A percentile compares a stretch with the other conserved stretches of the same genome.
These are phyloP conservation scores for Beauveria pseudobassiana DNA, from an alignment of 2,329 filamentous ascomycete genomes.

Conservation along the genomic window DNA sequence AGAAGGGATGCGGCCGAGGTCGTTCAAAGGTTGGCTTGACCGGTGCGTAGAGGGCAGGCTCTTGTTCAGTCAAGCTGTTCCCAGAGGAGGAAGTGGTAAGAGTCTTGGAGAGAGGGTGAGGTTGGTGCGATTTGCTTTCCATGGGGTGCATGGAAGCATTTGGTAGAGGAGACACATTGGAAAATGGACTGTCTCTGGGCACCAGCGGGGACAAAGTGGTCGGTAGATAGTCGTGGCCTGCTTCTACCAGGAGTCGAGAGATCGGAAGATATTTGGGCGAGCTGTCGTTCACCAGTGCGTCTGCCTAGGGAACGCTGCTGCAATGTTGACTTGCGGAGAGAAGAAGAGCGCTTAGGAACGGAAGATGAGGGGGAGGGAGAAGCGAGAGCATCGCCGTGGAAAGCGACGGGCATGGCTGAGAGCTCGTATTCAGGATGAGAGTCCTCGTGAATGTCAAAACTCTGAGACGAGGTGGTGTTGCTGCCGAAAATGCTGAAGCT, in stretches of 20 bases:
- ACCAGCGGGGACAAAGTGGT: conserved; percentile 63
- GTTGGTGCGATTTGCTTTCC: conserved; percentile 42
- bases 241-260: conserved; percentile 51
- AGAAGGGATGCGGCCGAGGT: conserved; percentile 28
- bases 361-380: conserved; percentile 42
- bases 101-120: conserved; percentile 80
- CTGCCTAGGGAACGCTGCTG: conserved; percentile 70
- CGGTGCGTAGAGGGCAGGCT: conserved; percentile 31
- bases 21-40: conserved; percentile 20
- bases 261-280: conserved; percentile 45
- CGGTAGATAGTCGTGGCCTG: conserved; percentile 68
- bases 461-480: conserved; percentile 30
- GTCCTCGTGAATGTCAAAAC: conserved; percentile 48
- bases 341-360: conserved; percentile 63
- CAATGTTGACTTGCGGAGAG: conserved; percentile 76
- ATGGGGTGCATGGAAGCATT: conserved; percentile 46
- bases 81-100: conserved; percentile 81
- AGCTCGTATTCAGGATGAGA: conserved; percentile 45
- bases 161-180: conserved; percentile 41
- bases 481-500: conserved; percentile 73
- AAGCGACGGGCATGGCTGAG: conserved; percentile 24
- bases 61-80: conserved; percentile 67
- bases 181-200: conserved; percentile 57
- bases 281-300: conserved; percentile 48
- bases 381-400: conserved; percentile 32